Conservation (phyloP, 108 stramenopile species). For the Cyclostephanos tholiformis region DNA sequence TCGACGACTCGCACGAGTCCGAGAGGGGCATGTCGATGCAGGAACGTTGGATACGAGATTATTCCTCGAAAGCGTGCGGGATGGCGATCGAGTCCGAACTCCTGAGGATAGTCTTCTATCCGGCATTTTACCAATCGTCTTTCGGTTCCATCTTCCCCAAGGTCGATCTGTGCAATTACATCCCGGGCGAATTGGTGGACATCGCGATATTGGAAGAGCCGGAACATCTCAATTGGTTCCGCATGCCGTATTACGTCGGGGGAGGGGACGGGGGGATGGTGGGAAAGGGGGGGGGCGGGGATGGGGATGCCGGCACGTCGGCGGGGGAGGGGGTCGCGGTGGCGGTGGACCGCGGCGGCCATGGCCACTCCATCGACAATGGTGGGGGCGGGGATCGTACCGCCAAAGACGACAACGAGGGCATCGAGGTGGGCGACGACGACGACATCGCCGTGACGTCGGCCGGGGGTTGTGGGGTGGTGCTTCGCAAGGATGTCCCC, state of each 20-base stretch:
- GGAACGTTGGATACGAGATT: slow-evolving; percentile 41
- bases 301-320: slow-evolving; percentile 1
- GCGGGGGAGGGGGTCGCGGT: not conserved
- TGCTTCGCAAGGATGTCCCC: too few species aligned
- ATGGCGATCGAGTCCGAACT: slow-evolving; percentile 47
- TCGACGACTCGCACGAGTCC: not conserved
- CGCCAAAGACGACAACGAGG: not conserved
- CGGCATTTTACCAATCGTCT: slow-evolving; percentile 65
- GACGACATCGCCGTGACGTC: not conserved
- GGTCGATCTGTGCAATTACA: slow-evolving; percentile 68
- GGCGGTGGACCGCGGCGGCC: not conserved
- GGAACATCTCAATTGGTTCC: slow-evolving; percentile 95
- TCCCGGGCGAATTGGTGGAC: slow-evolving; percentile 84
- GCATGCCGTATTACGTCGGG: slow-evolving; percentile 27
- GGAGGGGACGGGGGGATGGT: not conserved
- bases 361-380: not conserved
- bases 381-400: too few species aligned
- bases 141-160: slow-evolving; percentile 88
- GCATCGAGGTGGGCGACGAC: not conserved
- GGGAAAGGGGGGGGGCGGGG: not conserved
- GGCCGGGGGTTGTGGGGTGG: not conserved
- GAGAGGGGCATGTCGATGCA: slow-evolving; percentile 42
- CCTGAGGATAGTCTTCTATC: slow-evolving; percentile 72
- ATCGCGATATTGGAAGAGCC: slow-evolving; percentile 93
- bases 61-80: slow-evolving; percentile 33